Conservation (phyloP, 495 filamentous ascomycete genomes). For the Lophium mytilinum region DNA sequence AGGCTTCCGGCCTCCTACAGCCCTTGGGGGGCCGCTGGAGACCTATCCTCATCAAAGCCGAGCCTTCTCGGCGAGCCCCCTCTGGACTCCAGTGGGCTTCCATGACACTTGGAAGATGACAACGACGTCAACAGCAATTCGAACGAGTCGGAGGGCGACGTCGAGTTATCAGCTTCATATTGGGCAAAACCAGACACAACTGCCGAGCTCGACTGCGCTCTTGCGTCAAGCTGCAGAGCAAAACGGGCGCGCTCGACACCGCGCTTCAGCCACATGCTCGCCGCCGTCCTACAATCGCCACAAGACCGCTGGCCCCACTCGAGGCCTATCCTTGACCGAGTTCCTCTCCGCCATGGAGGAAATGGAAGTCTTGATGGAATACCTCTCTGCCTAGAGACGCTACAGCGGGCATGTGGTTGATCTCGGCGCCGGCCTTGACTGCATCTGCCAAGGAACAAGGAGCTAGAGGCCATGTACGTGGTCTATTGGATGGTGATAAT, state of each 20-base stretch:
- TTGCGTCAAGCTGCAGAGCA: constrained; percentile 17
- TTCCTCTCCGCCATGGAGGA: constrained; percentile 19
- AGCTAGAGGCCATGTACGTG: too few species aligned
- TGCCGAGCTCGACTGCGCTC: background rate
- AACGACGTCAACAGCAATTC: constrained; percentile 65
- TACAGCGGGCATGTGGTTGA: constrained; percentile 16
- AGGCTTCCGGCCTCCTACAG: too few species aligned
- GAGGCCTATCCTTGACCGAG: background rate
- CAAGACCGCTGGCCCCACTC: background rate
- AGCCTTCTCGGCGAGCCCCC: constrained; percentile 79
- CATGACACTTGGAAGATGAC: constrained; percentile 73
- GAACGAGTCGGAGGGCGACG: constrained; percentile 54
- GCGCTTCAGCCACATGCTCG: constrained; percentile 9
- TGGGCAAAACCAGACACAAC: constrained; percentile 1
- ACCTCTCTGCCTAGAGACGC: too few species aligned
- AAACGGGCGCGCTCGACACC: constrained; percentile 19
- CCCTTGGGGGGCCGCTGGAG: too few species aligned
- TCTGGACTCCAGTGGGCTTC: constrained; percentile 48
- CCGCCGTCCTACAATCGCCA: constrained; percentile 1
- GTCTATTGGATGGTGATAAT: too few species aligned
- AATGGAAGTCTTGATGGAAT: constrained; percentile 8
- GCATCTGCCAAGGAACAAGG: too few species aligned
- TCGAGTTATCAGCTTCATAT: constrained; percentile 48
- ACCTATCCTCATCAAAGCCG: too few species aligned
- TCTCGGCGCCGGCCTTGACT: background rate